These are phyloP conservation scores for Prototheca cutis DNA, from an alignment of 163 green algal genomes.

Conservation along the genomic window DNA sequence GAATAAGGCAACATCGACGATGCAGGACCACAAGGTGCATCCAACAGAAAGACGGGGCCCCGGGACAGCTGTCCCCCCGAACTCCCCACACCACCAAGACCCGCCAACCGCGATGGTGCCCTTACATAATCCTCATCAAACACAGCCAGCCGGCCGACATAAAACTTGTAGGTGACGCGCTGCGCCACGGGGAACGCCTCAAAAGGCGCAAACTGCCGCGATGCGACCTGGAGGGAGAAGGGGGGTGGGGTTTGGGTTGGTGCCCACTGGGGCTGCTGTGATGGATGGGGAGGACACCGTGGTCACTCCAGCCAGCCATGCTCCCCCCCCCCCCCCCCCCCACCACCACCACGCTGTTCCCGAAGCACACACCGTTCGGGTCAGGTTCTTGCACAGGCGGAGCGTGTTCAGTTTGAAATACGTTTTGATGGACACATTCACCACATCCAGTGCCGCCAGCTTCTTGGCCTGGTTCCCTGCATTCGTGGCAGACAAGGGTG, in stretches of 20 bases:
- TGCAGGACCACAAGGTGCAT: too few relatives aligned
- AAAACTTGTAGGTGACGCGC: slow-evolving; percentile 71
- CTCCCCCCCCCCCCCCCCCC: too few relatives aligned
- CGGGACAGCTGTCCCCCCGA: too few relatives aligned
- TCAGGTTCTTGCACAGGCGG: slow-evolving; percentile 57
- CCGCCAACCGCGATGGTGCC: too few relatives aligned
- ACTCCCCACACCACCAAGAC: too few relatives aligned
- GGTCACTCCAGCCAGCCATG: too few relatives aligned
- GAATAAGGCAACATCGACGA: too few relatives aligned
- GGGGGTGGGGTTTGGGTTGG: not conserved
- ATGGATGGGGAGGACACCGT: too few relatives aligned
- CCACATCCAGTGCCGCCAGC: slow-evolving; percentile 58
- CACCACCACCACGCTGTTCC: too few relatives aligned
- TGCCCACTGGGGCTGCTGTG: too few relatives aligned
- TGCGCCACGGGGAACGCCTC: slow-evolving; percentile 49
- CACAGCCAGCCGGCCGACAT: slow-evolving; percentile 63
- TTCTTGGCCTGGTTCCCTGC: slow-evolving; percentile 60
- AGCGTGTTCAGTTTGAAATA: slow-evolving; percentile 84
- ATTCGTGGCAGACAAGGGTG: too few relatives aligned
- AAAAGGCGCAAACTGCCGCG: slow-evolving; percentile 48
- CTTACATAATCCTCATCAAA: slow-evolving; percentile 79
- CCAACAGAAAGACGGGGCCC: too few relatives aligned
- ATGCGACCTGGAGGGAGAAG: slow-evolving; percentile 22
- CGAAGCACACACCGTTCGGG: slow-evolving; percentile 29
- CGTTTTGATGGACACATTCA: slow-evolving; percentile 75